Conservation (phyloP, 2,329 filamentous ascomycete species). For the Clonostachys rosea region DNA sequence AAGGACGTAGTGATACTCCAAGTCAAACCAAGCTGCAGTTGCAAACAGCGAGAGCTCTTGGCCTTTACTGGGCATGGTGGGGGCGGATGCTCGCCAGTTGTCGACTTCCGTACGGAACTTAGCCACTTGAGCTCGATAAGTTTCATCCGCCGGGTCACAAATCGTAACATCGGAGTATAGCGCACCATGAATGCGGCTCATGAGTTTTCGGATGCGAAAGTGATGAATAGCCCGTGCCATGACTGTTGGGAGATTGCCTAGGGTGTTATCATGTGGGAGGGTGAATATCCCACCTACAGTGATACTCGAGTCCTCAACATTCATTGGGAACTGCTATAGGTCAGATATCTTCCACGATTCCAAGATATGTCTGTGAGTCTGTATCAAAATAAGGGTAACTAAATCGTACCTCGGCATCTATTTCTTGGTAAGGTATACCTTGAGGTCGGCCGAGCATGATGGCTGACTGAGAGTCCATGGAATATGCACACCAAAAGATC, state of each 20-base stretch:
- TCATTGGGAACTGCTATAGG: background rate
- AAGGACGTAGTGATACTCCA: background rate
- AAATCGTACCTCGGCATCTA: background rate
- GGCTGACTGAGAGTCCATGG: conserved; percentile 3
- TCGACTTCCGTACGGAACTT: background rate
- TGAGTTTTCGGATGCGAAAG: background rate
- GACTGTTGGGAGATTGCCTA: background rate
- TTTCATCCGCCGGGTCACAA: background rate
- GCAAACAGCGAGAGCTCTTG: conserved; percentile 11
- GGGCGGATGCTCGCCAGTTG: background rate
- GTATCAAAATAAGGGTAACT: background rate
- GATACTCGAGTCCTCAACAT: background rate
- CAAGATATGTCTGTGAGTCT: background rate
- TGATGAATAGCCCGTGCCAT: background rate
- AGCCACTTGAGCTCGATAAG: background rate
- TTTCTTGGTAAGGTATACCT: background rate
- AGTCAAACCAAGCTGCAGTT: conserved; percentile 8
- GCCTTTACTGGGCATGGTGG: conserved; percentile 4
- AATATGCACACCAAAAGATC: conserved; percentile 5
- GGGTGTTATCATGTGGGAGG: background rate
- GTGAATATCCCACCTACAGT: background rate
- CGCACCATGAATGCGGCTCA: background rate
- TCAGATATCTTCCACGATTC: background rate
- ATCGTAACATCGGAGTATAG: background rate
- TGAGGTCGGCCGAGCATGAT: conserved; percentile 2